A percentile compares a stretch with the other conserved stretches of the same genome.
Evolutionary conservation across 495 filamentous ascomycete genomes (phyloP).

Genomic region (Aspergillus sclerotiicarbonarius): DNA sequence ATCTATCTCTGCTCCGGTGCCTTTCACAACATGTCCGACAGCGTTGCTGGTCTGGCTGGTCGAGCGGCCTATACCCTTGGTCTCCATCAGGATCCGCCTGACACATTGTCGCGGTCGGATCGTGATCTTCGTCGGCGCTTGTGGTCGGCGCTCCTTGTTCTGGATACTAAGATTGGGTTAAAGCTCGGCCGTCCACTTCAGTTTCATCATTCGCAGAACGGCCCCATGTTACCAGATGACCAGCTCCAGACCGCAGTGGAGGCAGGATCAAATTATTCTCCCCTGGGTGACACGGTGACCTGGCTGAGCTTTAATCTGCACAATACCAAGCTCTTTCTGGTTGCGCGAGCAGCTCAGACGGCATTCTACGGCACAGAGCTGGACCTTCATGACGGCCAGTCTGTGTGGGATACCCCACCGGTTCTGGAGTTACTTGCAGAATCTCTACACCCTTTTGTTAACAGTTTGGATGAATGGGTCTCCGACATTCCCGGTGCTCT

Average conservation of each 20-base stretch:
- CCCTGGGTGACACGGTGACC: conserved; percentile 34
- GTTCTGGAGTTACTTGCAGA: conserved; percentile 22
- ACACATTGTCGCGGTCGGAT: conserved; percentile 29
- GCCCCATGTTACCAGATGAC: conserved; percentile 39
- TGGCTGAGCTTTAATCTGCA: conserved; percentile 42
- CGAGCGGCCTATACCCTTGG: conserved; percentile 49
- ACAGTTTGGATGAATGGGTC: conserved; percentile 25
- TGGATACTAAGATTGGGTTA: conserved; percentile 49
- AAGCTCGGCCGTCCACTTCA: conserved; percentile 51
- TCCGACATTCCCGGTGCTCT: conserved; percentile 36
- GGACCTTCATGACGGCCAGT: conserved; percentile 13
- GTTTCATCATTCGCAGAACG: conserved; percentile 29
- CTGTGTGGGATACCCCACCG: conserved; percentile 15
- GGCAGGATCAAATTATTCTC: conserved; percentile 37
- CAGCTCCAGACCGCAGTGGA: conserved; percentile 26
- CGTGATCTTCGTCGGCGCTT: conserved; percentile 44
- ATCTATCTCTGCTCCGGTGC: conserved; percentile 46
- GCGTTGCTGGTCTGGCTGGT: conserved; percentile 36
- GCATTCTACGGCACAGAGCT: conserved; percentile 25
- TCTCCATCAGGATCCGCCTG: conserved; percentile 47
- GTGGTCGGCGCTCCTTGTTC: conserved; percentile 50
- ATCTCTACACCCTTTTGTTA: conserved; percentile 27
- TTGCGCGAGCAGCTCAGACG: conserved; percentile 35
- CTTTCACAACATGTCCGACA: conserved; percentile 51
- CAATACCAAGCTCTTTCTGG: conserved; percentile 36